Percentiles rank a stretch among this genome's conserved stretches.
Evolutionary conservation across 2,329 filamentous ascomycete species (phyloP).

Genomic region (Hansfordia pulvinata): DNA sequence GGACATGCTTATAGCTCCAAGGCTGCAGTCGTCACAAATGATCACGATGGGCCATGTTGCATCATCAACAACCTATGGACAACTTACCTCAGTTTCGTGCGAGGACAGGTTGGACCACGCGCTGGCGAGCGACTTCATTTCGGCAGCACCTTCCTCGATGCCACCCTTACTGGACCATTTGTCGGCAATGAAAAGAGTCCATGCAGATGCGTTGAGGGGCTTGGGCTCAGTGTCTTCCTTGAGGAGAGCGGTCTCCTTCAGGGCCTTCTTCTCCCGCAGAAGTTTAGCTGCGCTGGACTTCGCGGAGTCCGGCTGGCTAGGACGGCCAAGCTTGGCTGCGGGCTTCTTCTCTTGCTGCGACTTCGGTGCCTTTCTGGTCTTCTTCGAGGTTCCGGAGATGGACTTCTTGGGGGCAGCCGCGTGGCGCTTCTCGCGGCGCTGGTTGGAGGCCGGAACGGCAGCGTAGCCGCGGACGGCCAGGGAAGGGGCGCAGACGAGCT

Average conservation of each 20-base stretch:
- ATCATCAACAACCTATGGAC: background rate
- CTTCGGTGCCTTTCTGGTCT: constrained; percentile 20
- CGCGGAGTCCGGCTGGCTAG: no score
- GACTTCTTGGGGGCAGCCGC: no score
- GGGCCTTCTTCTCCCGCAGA: constrained; percentile 4
- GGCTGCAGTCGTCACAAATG: no score
- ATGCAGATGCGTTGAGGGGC: constrained; percentile 16
- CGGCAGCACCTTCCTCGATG: constrained; percentile 4
- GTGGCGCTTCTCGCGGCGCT: no score
- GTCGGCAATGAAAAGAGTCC: constrained; percentile 23
- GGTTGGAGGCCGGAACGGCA: no score
- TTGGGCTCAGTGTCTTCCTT: constrained; percentile 24
- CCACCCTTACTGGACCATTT: constrained; percentile 5
- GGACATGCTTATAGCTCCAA: no score
- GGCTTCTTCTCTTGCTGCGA: constrained; percentile 23
- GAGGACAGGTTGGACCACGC: constrained; percentile 25
- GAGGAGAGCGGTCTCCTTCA: constrained; percentile 27
- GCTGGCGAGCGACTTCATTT: constrained; percentile 14
- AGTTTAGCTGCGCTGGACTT: constrained; percentile 5
- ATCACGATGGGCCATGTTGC: no score
- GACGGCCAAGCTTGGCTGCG: constrained; percentile 15
- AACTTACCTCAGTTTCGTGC: constrained; percentile 29
- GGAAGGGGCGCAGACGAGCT: no score
- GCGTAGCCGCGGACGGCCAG: no score
- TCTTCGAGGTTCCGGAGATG: no score